Conservation (phyloP, 495 filamentous ascomycete species). For the Penicillium angulare region DNA sequence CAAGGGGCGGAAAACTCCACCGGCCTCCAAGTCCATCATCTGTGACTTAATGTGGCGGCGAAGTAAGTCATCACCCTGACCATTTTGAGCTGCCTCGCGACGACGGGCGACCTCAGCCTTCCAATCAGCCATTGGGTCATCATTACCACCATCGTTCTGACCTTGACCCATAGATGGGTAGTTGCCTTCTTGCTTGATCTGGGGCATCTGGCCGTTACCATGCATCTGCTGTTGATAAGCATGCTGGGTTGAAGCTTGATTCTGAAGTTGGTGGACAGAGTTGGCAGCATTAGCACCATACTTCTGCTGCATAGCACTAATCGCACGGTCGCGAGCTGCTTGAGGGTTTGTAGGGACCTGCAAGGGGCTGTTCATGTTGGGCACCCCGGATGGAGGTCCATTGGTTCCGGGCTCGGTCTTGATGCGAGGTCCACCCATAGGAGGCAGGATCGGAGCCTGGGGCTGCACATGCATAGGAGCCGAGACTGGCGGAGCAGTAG, state of each 20-base stretch:
- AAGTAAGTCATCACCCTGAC: slow-evolving; percentile 51
- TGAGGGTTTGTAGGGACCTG: slow-evolving; percentile 38
- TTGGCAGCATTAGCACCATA: slow-evolving; percentile 70
- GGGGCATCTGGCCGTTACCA: slow-evolving; percentile 45
- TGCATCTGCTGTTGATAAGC: slow-evolving; percentile 44
- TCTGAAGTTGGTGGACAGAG: slow-evolving; percentile 65
- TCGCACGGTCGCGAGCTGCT: slow-evolving; percentile 65
- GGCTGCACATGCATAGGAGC: background rate
- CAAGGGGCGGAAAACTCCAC: slow-evolving; percentile 75
- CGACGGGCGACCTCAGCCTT: slow-evolving; percentile 56
- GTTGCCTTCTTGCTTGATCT: slow-evolving; percentile 48
- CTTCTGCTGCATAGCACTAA: slow-evolving; percentile 62
- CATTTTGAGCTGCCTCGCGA: slow-evolving; percentile 57
- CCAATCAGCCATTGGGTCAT: slow-evolving; percentile 48
- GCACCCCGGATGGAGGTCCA: slow-evolving; percentile 42
- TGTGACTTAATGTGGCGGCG: slow-evolving; percentile 49
- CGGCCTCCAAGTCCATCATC: slow-evolving; percentile 70
- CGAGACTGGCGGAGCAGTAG: slow-evolving; percentile 14
- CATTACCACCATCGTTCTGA: slow-evolving; percentile 74
- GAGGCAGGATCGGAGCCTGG: slow-evolving; percentile 3
- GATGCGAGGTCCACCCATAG: slow-evolving; percentile 52
- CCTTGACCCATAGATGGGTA: slow-evolving; percentile 46
- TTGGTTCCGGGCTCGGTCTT: slow-evolving; percentile 73
- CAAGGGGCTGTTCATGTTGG: slow-evolving; percentile 37
- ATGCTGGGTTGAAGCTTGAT: slow-evolving; percentile 43